Evolutionary conservation across 2,329 filamentous ascomycete genomes (phyloP), one percentile per base, ranked within the genome.

Genomic region (Aspergillus pseudoviridinutans): DNA sequence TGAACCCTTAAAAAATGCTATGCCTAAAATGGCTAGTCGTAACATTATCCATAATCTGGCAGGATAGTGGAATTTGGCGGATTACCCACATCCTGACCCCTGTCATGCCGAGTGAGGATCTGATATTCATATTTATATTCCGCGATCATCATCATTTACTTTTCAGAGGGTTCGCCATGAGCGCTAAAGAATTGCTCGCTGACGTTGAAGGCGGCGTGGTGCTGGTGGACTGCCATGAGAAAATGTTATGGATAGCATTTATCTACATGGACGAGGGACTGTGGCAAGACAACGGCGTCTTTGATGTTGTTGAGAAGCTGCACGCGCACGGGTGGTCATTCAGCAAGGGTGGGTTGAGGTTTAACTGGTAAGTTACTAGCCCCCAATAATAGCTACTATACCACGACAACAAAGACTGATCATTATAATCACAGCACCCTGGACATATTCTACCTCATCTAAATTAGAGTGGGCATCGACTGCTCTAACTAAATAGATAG

Each of bases 181-280:
- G 46, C n/a, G 53, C 53, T 54, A 5, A 50, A 49, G 22, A 54
- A 54, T 54, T 54, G 46, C 44, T 54, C 44, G 25, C 46, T 5
- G 20, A 54, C 28, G 46, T 42, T 6, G 29, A 54, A 54, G 27
- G 25, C 20, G 53, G 53, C 29, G 32, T 54, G 46, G 53, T 54
- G 46, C 46, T 32, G 14, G 53, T 54, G 8, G 29, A 54, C 63
- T 61, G 70, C 61, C 50, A 72, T 44, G 64, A 71, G 53, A 63
- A 69, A 58, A 63, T 64, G 59, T 63, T 72, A 51, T 32, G 50
- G 53, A 60, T 66, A 24, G 64, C 61, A 58, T 66, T 60, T 32
- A 62, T 64, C 53, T 61, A 65, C 50, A 25, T 64, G 28, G 55
- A 62, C 35, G 58, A 65, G 54, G 59, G 46, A 51, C 58, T 66